A percentile compares a stretch with the other conserved stretches of the same genome.
phyloP scores from a whole-genome alignment of 139 green algal species.

The Dunaliella primolecta region DNA sequence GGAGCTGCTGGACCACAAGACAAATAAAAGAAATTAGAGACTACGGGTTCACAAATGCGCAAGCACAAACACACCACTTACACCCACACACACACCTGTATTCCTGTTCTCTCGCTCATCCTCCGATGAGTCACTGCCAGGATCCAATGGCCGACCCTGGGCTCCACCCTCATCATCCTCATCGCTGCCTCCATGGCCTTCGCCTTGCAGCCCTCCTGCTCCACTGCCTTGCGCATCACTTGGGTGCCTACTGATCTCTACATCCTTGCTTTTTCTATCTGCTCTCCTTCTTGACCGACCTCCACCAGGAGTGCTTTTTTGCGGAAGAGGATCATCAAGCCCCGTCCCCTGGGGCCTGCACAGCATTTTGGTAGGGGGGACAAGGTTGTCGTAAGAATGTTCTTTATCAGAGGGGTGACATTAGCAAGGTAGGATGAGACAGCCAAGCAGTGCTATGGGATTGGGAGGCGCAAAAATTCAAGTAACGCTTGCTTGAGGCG shows the following conservation, averaged over 20 bases:
- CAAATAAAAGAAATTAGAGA: too few species aligned
- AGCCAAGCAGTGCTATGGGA: too few species aligned
- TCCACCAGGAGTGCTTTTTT: neutral
- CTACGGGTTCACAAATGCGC: neutral
- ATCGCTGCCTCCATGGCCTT: neutral
- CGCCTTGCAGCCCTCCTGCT: neutral
- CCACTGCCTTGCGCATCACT: too few species aligned
- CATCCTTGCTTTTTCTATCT: neutral
- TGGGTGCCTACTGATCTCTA: neutral
- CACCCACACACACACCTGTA: slow-evolving; percentile 49
- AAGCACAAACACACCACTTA: neutral
- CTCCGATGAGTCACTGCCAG: slow-evolving; percentile 88
- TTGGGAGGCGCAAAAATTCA: too few species aligned
- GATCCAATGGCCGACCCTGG: slow-evolving; percentile 34
- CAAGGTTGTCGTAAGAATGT: too few species aligned
- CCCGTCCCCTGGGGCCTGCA: too few species aligned
- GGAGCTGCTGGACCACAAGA: neutral
- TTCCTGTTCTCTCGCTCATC: slow-evolving; percentile 85
- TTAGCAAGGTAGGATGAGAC: too few species aligned
- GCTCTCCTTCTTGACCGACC: neutral
- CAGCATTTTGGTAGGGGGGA: too few species aligned
- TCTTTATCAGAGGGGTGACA: too few species aligned
- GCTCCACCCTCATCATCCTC: neutral
- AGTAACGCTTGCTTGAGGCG: too few species aligned
- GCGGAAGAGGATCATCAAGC: too few species aligned